These are phyloP conservation scores for Carex scoparia DNA, from an alignment of 176 grass and related monocot genomes.

Conservation along the genomic window DNA sequence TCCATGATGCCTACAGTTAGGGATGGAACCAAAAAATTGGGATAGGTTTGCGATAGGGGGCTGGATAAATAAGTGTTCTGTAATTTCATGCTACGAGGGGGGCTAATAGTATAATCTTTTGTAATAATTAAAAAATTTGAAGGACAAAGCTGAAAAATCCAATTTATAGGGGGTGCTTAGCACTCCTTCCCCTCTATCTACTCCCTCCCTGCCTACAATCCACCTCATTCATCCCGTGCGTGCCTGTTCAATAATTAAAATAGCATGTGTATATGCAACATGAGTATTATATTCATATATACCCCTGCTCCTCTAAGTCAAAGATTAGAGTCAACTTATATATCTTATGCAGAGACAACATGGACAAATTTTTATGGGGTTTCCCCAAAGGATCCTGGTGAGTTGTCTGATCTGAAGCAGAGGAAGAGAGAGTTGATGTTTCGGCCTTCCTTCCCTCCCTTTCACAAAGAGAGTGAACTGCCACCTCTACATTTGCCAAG, in stretches of 20 bases:
- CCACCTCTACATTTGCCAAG: neutral
- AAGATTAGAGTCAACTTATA: neutral
- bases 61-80: no score
- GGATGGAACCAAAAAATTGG: no score
- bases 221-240: neutral
- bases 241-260: neutral
- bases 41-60: no score
- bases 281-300: neutral
- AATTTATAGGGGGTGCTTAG: no score
- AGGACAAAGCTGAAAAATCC: no score
- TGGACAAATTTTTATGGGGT: neutral
- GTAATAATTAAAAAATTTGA: no score
- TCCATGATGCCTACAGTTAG: neutral
- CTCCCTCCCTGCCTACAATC: neutral
- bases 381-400: neutral
- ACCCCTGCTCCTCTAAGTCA: neutral
- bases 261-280: neutral
- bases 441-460: slow-evolving; percentile 16
- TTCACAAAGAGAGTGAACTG: slow-evolving; percentile 1
- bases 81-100: no score
- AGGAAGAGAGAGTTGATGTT: slow-evolving; percentile 21
- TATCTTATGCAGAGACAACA: slow-evolving; percentile 2
- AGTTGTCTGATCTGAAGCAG: neutral
- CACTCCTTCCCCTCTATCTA: no score
- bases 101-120: no score